Base-by-base conservation (phyloP, 2,329 filamentous ascomycete genomes). In the Xylariales sp. region DNA sequence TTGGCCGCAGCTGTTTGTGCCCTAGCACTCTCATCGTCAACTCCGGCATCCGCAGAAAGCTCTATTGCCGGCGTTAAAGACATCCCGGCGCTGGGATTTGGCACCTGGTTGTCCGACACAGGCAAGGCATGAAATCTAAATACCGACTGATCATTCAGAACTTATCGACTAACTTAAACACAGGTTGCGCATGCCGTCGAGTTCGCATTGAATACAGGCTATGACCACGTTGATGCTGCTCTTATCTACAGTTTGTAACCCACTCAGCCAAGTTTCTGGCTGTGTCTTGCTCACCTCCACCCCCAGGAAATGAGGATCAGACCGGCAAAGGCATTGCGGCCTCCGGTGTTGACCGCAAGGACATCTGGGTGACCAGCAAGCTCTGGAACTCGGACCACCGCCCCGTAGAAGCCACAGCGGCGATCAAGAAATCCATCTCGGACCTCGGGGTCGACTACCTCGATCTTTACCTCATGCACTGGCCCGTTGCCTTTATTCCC, bases 391-490 rank as follows among this genome's bases (percentile, higher is more conserved):
- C 51, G 11, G 43, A 60, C 24, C 59, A 62, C 39, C 52, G 58
- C 0, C 50, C 51, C 1, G 41, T 37, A 6, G 47, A 58, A 35
- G 73, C 73, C 24, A 62, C 65, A 31, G 58, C 64, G 27, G 73
- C 70, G 8, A 62, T 76, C 38, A 55, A 63, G 14, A 66, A 67
- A 48, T 71, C 71, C 5, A 55, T 78, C 36, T 60, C 65, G 38
- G 63, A 67, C 35, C 62, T 78, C 20, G 67, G 69, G 4, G 61
- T 69, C 1, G 67, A 67, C 36, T 75, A 75, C 45, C 54, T 77
- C 38, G 73, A 76, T 48, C 62, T 76, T 3, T 77, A 74, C 51
- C 65, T 78, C 14, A 72, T 78, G 50, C 61, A 63, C 42, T 63
- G 58, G 59, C 61, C 61, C 9, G 59, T 62, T 7, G 58, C 60